Evolutionary conservation across 208 protist species (phyloP), one percentile per base, ranked within the genome.

Genomic region (Trypanosoma lewisi): DNA sequence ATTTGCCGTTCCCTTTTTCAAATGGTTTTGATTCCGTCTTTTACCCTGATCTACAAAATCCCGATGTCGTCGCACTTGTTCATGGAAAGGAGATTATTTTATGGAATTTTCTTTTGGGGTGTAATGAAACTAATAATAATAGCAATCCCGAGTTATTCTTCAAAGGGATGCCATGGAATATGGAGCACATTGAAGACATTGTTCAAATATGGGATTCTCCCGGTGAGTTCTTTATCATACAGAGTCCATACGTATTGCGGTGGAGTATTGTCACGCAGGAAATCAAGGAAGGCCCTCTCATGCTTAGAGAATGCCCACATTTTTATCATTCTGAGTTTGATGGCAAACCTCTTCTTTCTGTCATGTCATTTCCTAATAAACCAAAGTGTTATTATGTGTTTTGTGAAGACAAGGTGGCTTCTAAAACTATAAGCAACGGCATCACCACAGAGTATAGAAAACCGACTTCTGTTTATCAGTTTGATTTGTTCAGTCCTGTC

Each of bases 1-100:
- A 25, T 4, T 72, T 94, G 16, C 87, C 87, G 11, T 73, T 64
- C 17, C 79, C 83, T 4, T 94, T 94, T 56, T 54, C 30, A 21
- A 34, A 48, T 4, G 87, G 87, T 14, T 75, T 89, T 61, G 73
- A 91, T 41, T 74, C 83, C 11, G 74, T 59, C 1, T 89, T 94
- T 52, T 91, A 94, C 52, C 75, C 80, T 11, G 65, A 77, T 21
- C 55, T 61, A 17, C 36, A n/a, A 1, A 52, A 70, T 25, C 70
- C 70, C 0, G 33, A 70, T 33, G 62, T 66, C 7, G 78, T 94
- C 2, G 75, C 76, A 9, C 53, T 94, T 37, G 2, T 94, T 31
- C 47, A 71, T n/a, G 68, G 67, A 2, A 77, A 76, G 2, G 48
- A 61, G 27, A 49, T 85, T 63, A 56, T 94, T 25, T 51, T 75